A percentile compares a stretch with the other conserved stretches of the same genome.
These are phyloP conservation scores for Saturnispora serradocipensis DNA, from an alignment of 805 yeast genomes.

Conservation along the genomic window DNA sequence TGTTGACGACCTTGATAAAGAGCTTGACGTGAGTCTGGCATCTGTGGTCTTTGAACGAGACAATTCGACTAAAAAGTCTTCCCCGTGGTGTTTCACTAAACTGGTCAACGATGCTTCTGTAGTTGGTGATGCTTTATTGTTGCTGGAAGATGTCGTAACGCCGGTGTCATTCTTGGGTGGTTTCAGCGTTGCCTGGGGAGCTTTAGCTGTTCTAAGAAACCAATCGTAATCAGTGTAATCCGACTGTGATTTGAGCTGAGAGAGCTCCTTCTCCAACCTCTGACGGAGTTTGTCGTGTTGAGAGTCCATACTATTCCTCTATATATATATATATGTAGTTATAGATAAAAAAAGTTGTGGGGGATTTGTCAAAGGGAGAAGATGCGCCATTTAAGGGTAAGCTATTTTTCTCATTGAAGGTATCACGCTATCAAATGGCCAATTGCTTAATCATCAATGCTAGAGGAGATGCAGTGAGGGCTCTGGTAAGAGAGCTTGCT, in stretches of 20 bases:
- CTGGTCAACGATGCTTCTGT: constrained; percentile 8
- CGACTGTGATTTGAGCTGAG: constrained; percentile 12
- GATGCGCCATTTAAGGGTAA: not conserved
- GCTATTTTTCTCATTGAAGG: not conserved
- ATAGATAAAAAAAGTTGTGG: not conserved
- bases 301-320: constrained; percentile 3
- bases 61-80: constrained; percentile 12
- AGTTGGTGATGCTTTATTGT: constrained; percentile 3
- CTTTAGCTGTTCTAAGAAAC: constrained; percentile 19
- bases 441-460: not conserved
- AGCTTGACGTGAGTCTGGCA: constrained; percentile 10
- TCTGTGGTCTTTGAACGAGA: constrained; percentile 23
- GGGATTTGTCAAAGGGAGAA: not conserved
- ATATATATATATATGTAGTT: not conserved
- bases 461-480: not conserved
- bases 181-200: constrained; percentile 3
- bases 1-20: constrained; percentile 5
- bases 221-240: constrained; percentile 25
- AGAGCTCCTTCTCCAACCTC: constrained; percentile 23
- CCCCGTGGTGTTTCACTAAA: constrained; percentile 2
- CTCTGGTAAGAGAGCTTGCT: not conserved
- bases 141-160: not conserved
- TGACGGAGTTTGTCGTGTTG: constrained; percentile 25
- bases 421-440: not conserved
- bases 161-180: not conserved